These are phyloP conservation scores for Diaporthe sp. DNA, from an alignment of 2,329 filamentous ascomycete genomes.

Conservation along the genomic window DNA sequence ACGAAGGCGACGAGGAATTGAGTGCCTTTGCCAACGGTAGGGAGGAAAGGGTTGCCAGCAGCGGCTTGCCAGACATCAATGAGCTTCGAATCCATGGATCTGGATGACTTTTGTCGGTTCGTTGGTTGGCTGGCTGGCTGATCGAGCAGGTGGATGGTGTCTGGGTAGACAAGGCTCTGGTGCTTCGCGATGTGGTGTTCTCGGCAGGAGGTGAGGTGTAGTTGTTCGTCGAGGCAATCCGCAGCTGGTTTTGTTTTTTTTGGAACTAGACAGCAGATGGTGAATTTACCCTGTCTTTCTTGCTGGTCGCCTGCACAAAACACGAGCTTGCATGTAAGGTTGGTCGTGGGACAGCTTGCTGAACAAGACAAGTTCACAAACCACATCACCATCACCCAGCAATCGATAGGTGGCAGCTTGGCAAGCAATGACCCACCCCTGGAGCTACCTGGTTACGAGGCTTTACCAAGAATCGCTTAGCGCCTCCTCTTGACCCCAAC, in stretches of 20 bases:
- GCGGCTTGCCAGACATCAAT: conserved; percentile 95
- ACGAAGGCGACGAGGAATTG: conserved; percentile 87
- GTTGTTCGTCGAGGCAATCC: not conserved
- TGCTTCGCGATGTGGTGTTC: not conserved
- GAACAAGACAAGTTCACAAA: not conserved
- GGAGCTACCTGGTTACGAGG: not conserved
- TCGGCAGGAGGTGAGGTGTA: not conserved
- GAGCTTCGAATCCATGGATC: conserved; percentile 82
- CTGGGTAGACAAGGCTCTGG: not conserved
- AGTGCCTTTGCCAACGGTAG: conserved; percentile 82
- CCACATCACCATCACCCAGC: conserved; percentile 23
- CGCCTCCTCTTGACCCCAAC: not conserved
- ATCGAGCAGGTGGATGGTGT: not conserved
- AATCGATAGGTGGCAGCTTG: conserved; percentile 32
- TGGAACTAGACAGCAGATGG: not conserved
- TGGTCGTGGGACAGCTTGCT: not conserved
- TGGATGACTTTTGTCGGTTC: not conserved
- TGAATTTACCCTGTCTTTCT: not conserved
- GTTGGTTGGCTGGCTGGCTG: not conserved
- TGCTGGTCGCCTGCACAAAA: conserved; percentile 11
- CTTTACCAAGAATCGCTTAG: conserved; percentile 6
- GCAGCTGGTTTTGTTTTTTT: not conserved
- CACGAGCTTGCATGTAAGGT: not conserved
- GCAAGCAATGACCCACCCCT: not conserved
- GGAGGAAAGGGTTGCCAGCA: conserved; percentile 86